Conservation (phyloP, 345 rosid species). For the Eucalyptus erythrocorys region DNA sequence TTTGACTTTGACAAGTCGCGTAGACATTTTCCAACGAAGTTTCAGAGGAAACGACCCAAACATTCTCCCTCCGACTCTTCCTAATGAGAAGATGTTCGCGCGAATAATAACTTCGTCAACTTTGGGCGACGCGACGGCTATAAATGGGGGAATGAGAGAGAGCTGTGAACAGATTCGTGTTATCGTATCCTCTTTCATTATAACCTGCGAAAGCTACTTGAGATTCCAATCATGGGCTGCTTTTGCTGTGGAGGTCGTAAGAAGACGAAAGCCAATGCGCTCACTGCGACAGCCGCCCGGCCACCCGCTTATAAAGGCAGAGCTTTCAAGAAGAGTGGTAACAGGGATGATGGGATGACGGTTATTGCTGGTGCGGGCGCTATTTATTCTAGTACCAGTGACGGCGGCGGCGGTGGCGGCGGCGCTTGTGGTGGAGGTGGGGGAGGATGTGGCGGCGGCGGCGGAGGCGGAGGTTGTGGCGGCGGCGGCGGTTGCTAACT, state of each 20-base stretch:
- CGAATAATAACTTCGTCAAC: background rate
- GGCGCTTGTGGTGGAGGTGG: background rate
- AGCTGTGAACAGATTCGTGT: background rate
- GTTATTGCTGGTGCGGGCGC: background rate
- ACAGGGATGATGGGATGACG: background rate
- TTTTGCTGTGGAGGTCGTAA: background rate
- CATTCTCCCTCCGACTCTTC: background rate
- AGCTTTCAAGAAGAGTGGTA: background rate
- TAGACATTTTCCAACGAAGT: background rate
- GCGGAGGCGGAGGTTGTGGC: background rate
- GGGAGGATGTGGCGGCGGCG: background rate
- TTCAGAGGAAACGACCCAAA: background rate
- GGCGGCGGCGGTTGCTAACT: background rate
- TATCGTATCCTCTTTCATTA: background rate
- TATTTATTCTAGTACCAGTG: background rate
- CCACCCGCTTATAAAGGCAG: background rate
- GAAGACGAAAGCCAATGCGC: background rate
- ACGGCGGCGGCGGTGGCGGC: accelerated
- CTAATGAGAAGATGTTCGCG: background rate
- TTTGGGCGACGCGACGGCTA: background rate
- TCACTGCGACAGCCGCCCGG: background rate
- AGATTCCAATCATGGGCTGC: background rate
- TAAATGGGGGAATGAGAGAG: background rate
- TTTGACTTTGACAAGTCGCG: background rate
- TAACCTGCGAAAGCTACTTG: background rate